Percentiles rank a stretch among this genome's conserved stretches.
Evolutionary conservation across 495 filamentous ascomycete genomes (phyloP).

Genomic region (Lineolata rhizophorae): DNA sequence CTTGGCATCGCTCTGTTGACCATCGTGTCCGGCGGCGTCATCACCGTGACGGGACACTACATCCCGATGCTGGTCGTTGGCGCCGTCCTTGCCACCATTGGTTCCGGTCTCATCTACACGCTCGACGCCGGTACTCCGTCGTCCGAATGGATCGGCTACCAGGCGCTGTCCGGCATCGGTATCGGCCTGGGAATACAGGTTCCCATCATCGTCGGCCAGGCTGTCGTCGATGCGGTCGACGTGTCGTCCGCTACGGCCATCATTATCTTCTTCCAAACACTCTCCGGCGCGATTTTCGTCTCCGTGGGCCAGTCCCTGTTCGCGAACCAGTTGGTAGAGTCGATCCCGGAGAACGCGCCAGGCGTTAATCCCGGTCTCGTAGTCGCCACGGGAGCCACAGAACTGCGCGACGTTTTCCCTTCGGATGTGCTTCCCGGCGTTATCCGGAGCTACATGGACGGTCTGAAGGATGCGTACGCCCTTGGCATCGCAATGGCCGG

Average conservation of each 20-base stretch:
- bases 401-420: slow-evolving; percentile 25
- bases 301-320: slow-evolving; percentile 11
- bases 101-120: slow-evolving; percentile 7
- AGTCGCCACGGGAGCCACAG: slow-evolving; percentile 27
- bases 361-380: slow-evolving; percentile 20
- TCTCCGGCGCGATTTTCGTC: slow-evolving; percentile 9
- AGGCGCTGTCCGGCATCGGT: slow-evolving; percentile 8
- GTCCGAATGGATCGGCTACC: slow-evolving; percentile 10
- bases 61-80: slow-evolving; percentile 6
- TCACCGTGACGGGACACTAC: slow-evolving; percentile 4
- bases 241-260: slow-evolving; percentile 10
- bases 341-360: slow-evolving; percentile 15
- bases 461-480: slow-evolving; percentile 26
- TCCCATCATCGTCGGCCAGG: slow-evolving; percentile 10
- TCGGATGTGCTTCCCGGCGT: slow-evolving; percentile 25
- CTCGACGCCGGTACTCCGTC: slow-evolving; percentile 7
- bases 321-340: slow-evolving; percentile 9
- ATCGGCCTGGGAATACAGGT: slow-evolving; percentile 11
- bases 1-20: slow-evolving; percentile 5
- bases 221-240: slow-evolving; percentile 6
- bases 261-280: slow-evolving; percentile 12
- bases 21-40: slow-evolving; percentile 2
- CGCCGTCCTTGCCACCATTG: slow-evolving; percentile 6
- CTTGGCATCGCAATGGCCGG: slow-evolving; percentile 19
- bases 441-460: slow-evolving; percentile 33